A percentile compares a stretch with the other conserved stretches of the same genome.
Evolutionary conservation across 306 rosid species (phyloP).

Genomic region (Crotalaria pallida): DNA sequence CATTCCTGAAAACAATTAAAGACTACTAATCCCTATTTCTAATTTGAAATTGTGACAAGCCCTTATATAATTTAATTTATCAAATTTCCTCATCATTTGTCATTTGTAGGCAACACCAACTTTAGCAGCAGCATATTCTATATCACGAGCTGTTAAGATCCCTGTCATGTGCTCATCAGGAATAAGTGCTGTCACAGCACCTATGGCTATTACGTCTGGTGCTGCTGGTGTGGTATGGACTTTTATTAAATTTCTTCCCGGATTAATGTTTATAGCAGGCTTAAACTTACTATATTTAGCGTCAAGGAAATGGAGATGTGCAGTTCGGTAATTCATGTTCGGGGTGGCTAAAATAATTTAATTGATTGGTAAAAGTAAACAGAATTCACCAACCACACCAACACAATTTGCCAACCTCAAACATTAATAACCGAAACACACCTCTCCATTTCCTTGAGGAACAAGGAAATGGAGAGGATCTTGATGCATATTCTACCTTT

Average conservation of each 20-base stretch:
- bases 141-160: constrained; percentile 80
- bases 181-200: constrained; percentile 76
- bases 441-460: too few relatives aligned
- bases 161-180: constrained; percentile 92
- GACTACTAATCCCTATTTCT: neutral
- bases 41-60: neutral
- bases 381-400: too few relatives aligned
- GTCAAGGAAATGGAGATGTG: too few relatives aligned
- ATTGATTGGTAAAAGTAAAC: too few relatives aligned
- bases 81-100: constrained; percentile 4
- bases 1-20: neutral
- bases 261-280: neutral
- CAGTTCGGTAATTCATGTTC: too few relatives aligned
- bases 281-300: neutral
- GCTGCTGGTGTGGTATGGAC: constrained; percentile 87
- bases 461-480: too few relatives aligned
- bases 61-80: neutral
- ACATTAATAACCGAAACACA: too few relatives aligned
- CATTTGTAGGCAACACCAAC: constrained; percentile 75
- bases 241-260: neutral
- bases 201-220: constrained; percentile 93
- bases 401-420: too few relatives aligned
- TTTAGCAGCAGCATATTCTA: constrained; percentile 85
- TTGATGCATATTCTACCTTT: too few relatives aligned
- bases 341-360: too few relatives aligned